Evolutionary conservation across 108 stramenopile genomes (phyloP).

Genomic region (Conticribra weissflogii): DNA sequence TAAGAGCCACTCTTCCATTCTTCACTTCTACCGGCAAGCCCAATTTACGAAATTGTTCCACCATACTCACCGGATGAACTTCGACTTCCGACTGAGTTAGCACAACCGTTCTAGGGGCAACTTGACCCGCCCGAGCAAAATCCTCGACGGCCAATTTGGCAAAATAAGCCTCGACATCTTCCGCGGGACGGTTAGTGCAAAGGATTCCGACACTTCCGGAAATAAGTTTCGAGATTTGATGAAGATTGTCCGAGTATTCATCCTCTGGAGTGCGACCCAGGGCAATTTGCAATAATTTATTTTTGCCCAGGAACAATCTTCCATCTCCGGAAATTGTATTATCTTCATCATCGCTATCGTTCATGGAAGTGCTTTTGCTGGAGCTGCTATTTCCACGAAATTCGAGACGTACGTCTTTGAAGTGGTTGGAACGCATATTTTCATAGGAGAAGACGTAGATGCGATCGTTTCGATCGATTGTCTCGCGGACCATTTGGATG

Average conservation of each 20-base stretch:
- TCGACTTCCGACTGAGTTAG: constrained; percentile 75
- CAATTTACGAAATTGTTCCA: constrained; percentile 94
- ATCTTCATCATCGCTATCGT: constrained; percentile 19
- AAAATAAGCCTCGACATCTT: constrained; percentile 90
- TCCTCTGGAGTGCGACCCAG: constrained; percentile 90
- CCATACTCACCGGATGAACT: constrained; percentile 90
- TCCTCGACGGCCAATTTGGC: constrained; percentile 79
- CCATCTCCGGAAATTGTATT: constrained; percentile 20
- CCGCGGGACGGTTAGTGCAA: constrained; percentile 71
- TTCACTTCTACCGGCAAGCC: constrained; percentile 93
- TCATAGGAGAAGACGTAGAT: constrained; percentile 93
- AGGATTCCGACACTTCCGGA: constrained; percentile 91
- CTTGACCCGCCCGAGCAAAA: constrained; percentile 88
- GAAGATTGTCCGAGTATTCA: constrained; percentile 93
- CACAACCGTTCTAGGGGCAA: constrained; percentile 69
- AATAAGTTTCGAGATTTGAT: constrained; percentile 79
- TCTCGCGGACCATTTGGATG: constrained; percentile 85
- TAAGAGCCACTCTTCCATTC: constrained; percentile 81
- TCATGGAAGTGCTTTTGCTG: constrained; percentile 24
- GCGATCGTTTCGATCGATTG: constrained; percentile 82
- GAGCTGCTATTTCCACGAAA: constrained; percentile 62
- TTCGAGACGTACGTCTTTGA: constrained; percentile 91
- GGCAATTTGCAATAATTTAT: constrained; percentile 93
- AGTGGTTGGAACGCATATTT: constrained; percentile 94
- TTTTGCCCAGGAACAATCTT: constrained; percentile 96